These are phyloP conservation scores for Hysterium pulicare DNA, from an alignment of 2,329 filamentous ascomycete species.

Conservation along the genomic window DNA sequence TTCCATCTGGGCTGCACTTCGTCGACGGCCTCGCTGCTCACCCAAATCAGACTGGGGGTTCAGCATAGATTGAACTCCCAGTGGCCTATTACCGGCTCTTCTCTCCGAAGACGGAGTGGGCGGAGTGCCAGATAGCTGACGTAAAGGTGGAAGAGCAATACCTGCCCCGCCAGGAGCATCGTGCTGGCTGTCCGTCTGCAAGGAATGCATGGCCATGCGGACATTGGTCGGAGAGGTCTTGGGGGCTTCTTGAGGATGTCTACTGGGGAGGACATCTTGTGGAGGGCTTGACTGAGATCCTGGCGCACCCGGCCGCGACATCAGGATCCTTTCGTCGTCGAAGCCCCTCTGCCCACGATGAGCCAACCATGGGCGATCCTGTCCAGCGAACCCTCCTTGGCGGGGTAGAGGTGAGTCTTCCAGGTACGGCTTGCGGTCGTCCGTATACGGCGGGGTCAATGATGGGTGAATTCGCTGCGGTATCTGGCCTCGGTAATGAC, in stretches of 20 bases:
- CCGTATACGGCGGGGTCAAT: conserved; percentile 29
- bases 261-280: conserved; percentile 10
- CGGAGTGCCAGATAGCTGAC: conserved; percentile 33
- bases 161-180: conserved; percentile 15
- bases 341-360: conserved; percentile 26
- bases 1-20: conserved; percentile 44
- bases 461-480: conserved; percentile 23
- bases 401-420: conserved; percentile 10
- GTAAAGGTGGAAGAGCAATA: conserved; percentile 31
- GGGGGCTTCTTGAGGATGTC: conserved; percentile 19
- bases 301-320: conserved; percentile 24
- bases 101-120: conserved; percentile 29
- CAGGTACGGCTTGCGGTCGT: conserved; percentile 23
- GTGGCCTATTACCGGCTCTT: conserved; percentile 28
- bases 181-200: conserved; percentile 18
- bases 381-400: conserved; percentile 8
- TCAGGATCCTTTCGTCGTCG: conserved; percentile 28
- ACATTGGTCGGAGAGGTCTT: conserved; percentile 26
- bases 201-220: conserved; percentile 24
- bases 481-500: conserved; percentile 21
- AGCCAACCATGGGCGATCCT: conserved; percentile 35
- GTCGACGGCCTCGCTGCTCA: conserved; percentile 31
- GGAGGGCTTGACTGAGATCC: conserved; percentile 15
- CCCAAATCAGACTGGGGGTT: conserved; percentile 41
- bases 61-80: conserved; percentile 46